Base-by-base conservation (phyloP, 148 eudicot genomes). In the Tetragonia tetragonoides region DNA sequence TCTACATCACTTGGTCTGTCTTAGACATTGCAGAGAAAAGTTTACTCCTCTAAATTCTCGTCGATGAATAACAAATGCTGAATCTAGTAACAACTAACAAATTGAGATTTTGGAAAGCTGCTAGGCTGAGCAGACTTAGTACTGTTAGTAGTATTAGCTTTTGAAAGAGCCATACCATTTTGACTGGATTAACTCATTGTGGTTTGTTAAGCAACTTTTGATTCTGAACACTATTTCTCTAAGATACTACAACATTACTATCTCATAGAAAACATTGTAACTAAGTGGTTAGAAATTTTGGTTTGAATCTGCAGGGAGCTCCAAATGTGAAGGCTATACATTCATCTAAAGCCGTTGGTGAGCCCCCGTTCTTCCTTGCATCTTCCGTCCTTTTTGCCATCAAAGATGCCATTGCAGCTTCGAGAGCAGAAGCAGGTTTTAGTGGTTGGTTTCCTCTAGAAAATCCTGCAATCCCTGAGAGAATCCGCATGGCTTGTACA, bases 341-440 rank as follows among this genome's bases (percentile, higher is more conserved):
- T 83, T 95, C 97, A 21, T 95, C 99, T 12, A 95, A 95, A 87
- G 99, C 97, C 49, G 97, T 91, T 34, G 99, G 97, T 23, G 99
- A 95, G 70, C 99, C 99, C 75, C 99, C 99, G 10, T 95, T 95
- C 72, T 95, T 95, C 79, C 93, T 95, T 38, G 99, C 97, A 41
- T 95, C 99, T 7, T 42, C 91, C 0, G 95, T 90, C 51, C 88
- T 95, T 79, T 95, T 95, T 47, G 99, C 97, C 65, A 93, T 95
- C 74, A 95, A 95, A 81, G 97, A 95, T 77, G 99, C 99, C 56
- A 87, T 95, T 40, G 80, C 81, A 56, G 90, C 97, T 75, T 97
- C 97, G 39, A 89, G 99, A 85, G 83, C 90, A 11, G 97, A 93
- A 66, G 84, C 75, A 10, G 99, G 97, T 51, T 63, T 66, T 57